These are phyloP conservation scores for Ambrosia artemisiifolia DNA, from an alignment of 129 eudicot species.

Conservation along the genomic window DNA sequence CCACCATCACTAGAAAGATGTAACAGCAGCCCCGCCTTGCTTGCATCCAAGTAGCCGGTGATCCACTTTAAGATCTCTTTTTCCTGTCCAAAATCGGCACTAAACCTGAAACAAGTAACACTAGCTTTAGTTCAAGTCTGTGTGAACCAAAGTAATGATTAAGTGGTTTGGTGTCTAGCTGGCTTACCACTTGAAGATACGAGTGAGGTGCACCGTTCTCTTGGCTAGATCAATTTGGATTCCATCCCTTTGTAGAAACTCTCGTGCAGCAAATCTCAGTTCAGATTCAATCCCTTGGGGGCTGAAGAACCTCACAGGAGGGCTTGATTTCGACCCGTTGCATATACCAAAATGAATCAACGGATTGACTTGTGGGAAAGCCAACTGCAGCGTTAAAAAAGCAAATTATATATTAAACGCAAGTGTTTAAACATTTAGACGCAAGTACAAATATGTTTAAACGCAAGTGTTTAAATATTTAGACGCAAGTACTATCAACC, in stretches of 20 bases:
- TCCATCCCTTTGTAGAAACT: constrained; percentile 66
- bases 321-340: constrained; percentile 83
- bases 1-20: constrained; percentile 84
- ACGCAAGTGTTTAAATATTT: too few relatives aligned
- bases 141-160: background rate
- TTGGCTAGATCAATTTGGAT: constrained; percentile 78
- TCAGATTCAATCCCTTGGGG: constrained; percentile 66
- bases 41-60: constrained; percentile 75
- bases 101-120: constrained; percentile 56
- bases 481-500: too few relatives aligned
- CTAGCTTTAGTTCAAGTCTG: background rate
- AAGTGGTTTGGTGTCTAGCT: constrained; percentile 16
- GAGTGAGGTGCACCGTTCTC: constrained; percentile 74
- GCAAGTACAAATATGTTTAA: too few relatives aligned
- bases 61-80: constrained; percentile 76
- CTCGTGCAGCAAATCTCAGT: constrained; percentile 65
- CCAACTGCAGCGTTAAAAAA: constrained; percentile 46
- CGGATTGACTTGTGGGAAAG: constrained; percentile 61
- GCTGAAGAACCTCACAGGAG: constrained; percentile 67
- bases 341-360: constrained; percentile 87
- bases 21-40: constrained; percentile 75
- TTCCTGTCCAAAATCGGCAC: constrained; percentile 82
- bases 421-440: too few relatives aligned
- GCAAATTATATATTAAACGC: too few relatives aligned
- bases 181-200: constrained; percentile 73